Evolutionary conservation across 2,329 filamentous ascomycete species (phyloP).

Genomic region (Coniella vitis): DNA sequence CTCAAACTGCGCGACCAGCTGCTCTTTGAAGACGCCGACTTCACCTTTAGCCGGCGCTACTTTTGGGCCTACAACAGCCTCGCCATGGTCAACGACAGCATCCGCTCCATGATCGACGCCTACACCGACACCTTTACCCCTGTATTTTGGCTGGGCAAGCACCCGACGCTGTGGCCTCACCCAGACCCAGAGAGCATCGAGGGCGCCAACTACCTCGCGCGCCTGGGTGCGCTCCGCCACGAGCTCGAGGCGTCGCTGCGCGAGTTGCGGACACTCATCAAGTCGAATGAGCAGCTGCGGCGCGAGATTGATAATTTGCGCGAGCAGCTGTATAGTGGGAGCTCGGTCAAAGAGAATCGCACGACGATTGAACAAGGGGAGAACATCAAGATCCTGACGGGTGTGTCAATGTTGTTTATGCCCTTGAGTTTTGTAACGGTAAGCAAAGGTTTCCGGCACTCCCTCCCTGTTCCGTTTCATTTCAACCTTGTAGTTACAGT

Average conservation of each 20-base stretch:
- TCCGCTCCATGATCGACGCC: constrained; percentile 50
- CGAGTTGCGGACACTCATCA: constrained; percentile 39
- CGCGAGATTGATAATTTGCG: constrained; percentile 50
- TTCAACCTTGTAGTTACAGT: no score
- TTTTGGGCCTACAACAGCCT: constrained; percentile 58
- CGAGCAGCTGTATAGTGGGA: constrained; percentile 57
- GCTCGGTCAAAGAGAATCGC: constrained; percentile 53
- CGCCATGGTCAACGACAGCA: constrained; percentile 51
- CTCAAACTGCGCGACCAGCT: constrained; percentile 47
- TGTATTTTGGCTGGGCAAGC: constrained; percentile 50
- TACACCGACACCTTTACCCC: constrained; percentile 52
- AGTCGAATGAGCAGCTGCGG: constrained; percentile 45
- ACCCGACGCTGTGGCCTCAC: constrained; percentile 50
- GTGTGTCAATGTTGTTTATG: constrained; percentile 55
- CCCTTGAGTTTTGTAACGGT: constrained; percentile 55
- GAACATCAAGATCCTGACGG: constrained; percentile 53
- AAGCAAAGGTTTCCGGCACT: no score
- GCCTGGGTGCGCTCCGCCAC: constrained; percentile 37
- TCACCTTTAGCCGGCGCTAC: constrained; percentile 55
- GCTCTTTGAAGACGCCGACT: constrained; percentile 54
- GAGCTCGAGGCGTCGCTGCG: constrained; percentile 46
- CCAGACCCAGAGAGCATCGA: constrained; percentile 36
- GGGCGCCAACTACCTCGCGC: constrained; percentile 40
- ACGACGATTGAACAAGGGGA: constrained; percentile 58
- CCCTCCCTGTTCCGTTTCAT: no score